Base-by-base conservation (phyloP, 352 stramenopile genomes). In the Phytopythium litorale region DNA sequence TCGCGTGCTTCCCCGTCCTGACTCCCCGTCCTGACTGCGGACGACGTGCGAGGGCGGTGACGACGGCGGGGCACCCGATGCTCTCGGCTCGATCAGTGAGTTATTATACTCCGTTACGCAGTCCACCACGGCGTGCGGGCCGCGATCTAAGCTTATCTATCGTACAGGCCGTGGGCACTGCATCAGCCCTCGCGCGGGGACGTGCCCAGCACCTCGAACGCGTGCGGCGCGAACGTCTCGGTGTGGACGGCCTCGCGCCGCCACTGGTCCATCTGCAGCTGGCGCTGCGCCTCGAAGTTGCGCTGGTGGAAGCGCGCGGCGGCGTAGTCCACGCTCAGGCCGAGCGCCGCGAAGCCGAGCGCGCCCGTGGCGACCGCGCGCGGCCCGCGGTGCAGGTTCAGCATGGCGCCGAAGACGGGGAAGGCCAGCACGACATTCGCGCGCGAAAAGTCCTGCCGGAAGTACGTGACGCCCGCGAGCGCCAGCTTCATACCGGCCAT, bases 401-500 rank as follows among this genome's bases (percentile, higher is more conserved):
- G 56, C 42, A 86, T 53, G 19, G 65, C 75, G 8, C 67, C 75
- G 23, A 77, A 80, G 13, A 88, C 56, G 7, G 79, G 79, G 58
- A 86, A 75, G 7, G 76, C 72, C 35, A 88, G 58, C 51, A 84
- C 54, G 23, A 86, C 66, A 49, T 81, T 88, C 23, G 67, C 67
- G 56, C 74, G 74, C 38, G 79, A 80, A 58, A 84, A 86, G 67
- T 88, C 79, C 48, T 81, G 69, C 18, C 79, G 79, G 40, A 64
- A 67, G 55, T 78, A 66, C 46, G 76, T 70, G 49, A 88, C 79
- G 9, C 66, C 72, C 0, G 61, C 62, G 56, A 86, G 70, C 45
- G 67, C 79, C 35, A 83, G 43, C 63, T 88, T 88, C 72, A 88
- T 84, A 43, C 74, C 79, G 37, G 76, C 65, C 45, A 88, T 80